phyloP scores from a whole-genome alignment of 768 basidiomycete genomes.

The Naganishia vishniacii region DNA sequence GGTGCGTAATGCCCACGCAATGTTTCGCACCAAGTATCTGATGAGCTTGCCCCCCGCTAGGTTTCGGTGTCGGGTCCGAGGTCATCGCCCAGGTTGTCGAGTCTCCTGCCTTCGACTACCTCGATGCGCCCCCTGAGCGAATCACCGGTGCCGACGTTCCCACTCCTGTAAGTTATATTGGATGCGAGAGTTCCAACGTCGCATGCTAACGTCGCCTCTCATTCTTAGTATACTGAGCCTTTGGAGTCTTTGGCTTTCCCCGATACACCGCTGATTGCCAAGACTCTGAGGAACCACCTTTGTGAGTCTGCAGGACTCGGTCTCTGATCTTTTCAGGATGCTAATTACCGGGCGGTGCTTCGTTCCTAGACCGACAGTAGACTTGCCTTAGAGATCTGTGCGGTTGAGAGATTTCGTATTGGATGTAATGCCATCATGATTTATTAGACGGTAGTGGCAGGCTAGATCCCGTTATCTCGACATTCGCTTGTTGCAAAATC shows the following conservation, averaged over 20 bases:
- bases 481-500: too few relatives aligned
- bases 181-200: background rate
- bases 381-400: background rate
- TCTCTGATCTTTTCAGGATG: background rate
- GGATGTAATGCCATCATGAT: conserved; percentile 14
- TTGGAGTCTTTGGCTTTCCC: conserved; percentile 92
- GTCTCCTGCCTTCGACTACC: conserved; percentile 95
- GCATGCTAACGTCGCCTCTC: conserved; percentile 7
- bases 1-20: conserved; percentile 26
- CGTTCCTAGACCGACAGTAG: conserved; percentile 18
- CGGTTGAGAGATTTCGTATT: conserved; percentile 2
- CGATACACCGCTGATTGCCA: conserved; percentile 79
- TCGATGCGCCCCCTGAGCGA: conserved; percentile 96
- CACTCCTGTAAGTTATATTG: conserved; percentile 65
- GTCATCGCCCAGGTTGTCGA: conserved; percentile 96
- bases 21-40: background rate
- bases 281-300: conserved; percentile 76
- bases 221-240: conserved; percentile 72
- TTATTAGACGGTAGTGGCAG: conserved; percentile 14
- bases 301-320: conserved; percentile 34
- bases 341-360: background rate
- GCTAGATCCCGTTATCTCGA: too few relatives aligned
- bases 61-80: conserved; percentile 96
- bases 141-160: conserved; percentile 94
- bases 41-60: conserved; percentile 34